These are phyloP conservation scores for Neurospora intermedia DNA, from an alignment of 495 filamentous ascomycete species.

Conservation along the genomic window DNA sequence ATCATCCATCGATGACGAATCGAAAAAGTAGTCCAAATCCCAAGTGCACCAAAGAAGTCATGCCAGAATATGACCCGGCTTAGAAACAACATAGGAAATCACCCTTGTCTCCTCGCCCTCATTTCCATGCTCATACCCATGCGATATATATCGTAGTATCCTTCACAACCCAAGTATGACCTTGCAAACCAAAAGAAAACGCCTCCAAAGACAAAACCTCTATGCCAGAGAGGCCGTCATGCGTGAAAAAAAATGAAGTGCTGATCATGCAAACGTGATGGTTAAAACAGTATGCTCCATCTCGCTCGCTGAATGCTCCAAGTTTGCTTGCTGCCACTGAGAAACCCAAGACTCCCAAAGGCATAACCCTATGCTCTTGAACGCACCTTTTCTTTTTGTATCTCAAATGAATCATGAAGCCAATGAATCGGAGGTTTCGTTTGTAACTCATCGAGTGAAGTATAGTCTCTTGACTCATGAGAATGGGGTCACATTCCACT, in stretches of 20 bases:
- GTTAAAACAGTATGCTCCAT: not conserved
- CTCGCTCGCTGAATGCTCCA: not conserved
- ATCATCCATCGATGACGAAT: not conserved
- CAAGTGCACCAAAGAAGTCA: not conserved
- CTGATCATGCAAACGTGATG: not conserved
- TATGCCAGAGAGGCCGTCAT: not conserved
- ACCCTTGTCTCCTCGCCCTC: not conserved
- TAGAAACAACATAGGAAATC: not conserved
- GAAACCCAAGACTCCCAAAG: not conserved
- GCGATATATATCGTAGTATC: not conserved
- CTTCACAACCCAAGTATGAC: not conserved
- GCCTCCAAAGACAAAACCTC: not conserved
- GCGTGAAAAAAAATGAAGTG: not conserved
- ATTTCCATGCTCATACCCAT: not conserved
- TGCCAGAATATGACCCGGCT: not conserved
- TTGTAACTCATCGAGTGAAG: not conserved
- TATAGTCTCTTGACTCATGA: not conserved
- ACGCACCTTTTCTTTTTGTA: not conserved
- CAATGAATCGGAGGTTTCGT: not conserved
- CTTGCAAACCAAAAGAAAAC: not conserved
- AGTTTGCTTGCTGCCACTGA: not conserved
- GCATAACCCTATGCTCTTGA: not conserved
- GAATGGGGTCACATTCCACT: slow-evolving; percentile 19
- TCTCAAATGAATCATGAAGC: not conserved
- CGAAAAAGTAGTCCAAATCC: not conserved